phyloP scores from a whole-genome alignment of 768 basidiomycete species.

The Pleurotus citrinopileatus region DNA sequence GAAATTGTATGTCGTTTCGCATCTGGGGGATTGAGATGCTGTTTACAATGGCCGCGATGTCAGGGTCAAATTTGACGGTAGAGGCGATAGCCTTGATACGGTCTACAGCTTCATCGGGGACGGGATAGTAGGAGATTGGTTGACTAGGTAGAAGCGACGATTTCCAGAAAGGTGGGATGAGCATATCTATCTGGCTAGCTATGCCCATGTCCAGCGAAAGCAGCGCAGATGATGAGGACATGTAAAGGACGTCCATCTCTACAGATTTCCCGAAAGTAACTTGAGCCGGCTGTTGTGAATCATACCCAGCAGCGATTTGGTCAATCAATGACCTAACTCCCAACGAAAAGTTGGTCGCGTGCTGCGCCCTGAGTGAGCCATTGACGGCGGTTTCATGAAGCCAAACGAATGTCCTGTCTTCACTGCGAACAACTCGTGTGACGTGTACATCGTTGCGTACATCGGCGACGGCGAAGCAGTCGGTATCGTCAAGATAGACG shows the following conservation, averaged over 20 bases:
- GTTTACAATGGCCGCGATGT: constrained; percentile 63
- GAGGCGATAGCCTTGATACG: constrained; percentile 57
- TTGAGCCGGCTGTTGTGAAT: constrained; percentile 4
- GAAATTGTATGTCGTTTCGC: constrained; percentile 68
- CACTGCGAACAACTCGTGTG: constrained; percentile 21
- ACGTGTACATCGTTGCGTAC: constrained; percentile 17
- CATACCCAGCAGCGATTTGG: constrained; percentile 15
- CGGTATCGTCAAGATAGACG: constrained; percentile 41
- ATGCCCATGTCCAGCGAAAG: constrained; percentile 42
- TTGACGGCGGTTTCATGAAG: constrained; percentile 56
- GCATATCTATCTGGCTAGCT: constrained; percentile 49
- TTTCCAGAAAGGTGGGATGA: constrained; percentile 75
- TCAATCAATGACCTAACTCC: constrained; percentile 36
- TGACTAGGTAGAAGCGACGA: constrained; percentile 54
- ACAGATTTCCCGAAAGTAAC: background rate
- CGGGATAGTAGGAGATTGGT: constrained; percentile 50
- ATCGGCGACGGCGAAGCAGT: constrained; percentile 34
- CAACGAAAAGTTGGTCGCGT: constrained; percentile 22
- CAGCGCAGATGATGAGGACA: constrained; percentile 42
- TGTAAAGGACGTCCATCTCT: constrained; percentile 39
- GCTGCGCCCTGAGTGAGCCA: constrained; percentile 30
- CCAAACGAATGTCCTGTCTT: constrained; percentile 51
- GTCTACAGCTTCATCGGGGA: constrained; percentile 51
- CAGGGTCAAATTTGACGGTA: constrained; percentile 64
- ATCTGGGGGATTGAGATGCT: constrained; percentile 68